phyloP scores from a whole-genome alignment of 1,284 basidiomycete species.

The Testicularia cyperi region DNA sequence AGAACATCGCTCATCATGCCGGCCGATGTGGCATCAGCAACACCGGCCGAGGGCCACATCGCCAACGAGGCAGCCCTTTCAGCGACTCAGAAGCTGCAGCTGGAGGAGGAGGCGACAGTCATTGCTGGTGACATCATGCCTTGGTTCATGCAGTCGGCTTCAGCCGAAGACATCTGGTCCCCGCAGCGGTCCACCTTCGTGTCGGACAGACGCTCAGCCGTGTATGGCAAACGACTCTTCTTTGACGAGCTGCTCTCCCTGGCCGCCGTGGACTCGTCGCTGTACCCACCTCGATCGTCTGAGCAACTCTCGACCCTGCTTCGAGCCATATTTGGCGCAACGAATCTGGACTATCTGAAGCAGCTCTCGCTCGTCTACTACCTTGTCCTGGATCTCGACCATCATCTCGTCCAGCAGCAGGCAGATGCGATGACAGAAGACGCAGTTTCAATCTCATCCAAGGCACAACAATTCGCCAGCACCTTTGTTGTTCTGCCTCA shows the following conservation, averaged over 20 bases:
- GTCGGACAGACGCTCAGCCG: conserved; percentile 2
- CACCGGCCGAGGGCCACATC: too few relatives aligned
- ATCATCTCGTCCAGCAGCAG: conserved; percentile 1
- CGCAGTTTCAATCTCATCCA: not conserved
- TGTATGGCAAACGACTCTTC: conserved; percentile 23
- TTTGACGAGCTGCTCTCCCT: conserved; percentile 38
- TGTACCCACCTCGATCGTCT: conserved; percentile 22
- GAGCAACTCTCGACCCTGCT: conserved; percentile 18
- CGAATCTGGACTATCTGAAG: conserved; percentile 37
- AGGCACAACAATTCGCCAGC: conserved; percentile 29
- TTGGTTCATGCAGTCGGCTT: conserved; percentile 15
- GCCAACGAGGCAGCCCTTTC: too few relatives aligned
- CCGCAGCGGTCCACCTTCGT: conserved; percentile 7
- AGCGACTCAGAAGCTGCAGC: too few relatives aligned
- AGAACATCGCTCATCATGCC: too few relatives aligned
- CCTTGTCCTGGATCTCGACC: conserved; percentile 32
- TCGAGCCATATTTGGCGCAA: conserved; percentile 20
- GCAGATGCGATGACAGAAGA: not conserved
- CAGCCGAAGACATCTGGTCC: conserved; percentile 20
- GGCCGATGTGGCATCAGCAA: conserved; percentile 1
- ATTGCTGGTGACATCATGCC: conserved; percentile 25
- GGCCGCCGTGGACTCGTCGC: conserved; percentile 22
- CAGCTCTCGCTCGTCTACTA: conserved; percentile 39
- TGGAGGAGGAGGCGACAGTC: conserved; percentile 20
- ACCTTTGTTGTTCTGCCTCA: conserved; percentile 33